Conservation (phyloP, 176 grass and related monocot species). For the Themeda triandra region DNA sequence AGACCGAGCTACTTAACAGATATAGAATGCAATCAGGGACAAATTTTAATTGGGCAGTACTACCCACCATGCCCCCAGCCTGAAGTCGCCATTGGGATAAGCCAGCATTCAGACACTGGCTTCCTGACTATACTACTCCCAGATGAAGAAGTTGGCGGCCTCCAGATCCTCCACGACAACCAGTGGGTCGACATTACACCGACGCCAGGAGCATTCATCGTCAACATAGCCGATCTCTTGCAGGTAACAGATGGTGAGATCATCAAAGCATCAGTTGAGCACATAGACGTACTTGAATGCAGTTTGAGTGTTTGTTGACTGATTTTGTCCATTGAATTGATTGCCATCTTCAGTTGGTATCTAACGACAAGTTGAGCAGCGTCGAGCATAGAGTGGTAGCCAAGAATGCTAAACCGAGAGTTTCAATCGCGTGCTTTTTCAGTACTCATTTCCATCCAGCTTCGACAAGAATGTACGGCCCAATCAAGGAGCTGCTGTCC, state of each 20-base stretch:
- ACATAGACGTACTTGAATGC: background rate
- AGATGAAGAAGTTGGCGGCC: constrained; percentile 45
- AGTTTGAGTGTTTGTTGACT: background rate
- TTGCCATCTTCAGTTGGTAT: constrained; percentile 37
- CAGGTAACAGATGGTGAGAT: constrained; percentile 25
- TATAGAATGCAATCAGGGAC: constrained; percentile 58
- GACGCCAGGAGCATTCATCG: constrained; percentile 45
- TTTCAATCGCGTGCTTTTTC: constrained; percentile 53
- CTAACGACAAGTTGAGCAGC: constrained; percentile 60
- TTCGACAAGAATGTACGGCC: constrained; percentile 54
- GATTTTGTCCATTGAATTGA: background rate
- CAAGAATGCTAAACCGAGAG: constrained; percentile 25
- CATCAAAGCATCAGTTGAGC: background rate
- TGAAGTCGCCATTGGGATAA: constrained; percentile 51
- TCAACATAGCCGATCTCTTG: constrained; percentile 49
- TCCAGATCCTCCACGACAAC: constrained; percentile 51
- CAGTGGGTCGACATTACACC: constrained; percentile 44
- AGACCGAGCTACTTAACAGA: constrained; percentile 43
- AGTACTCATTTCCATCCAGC: constrained; percentile 34
- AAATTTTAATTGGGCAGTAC: constrained; percentile 57
- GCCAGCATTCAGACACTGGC: constrained; percentile 52
- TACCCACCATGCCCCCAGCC: constrained; percentile 72
- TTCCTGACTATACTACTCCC: constrained; percentile 74
- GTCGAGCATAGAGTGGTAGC: constrained; percentile 61
- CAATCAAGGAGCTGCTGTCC: constrained; percentile 62